phyloP scores from a whole-genome alignment of 805 yeast genomes.

The Candida tammaniensis region DNA sequence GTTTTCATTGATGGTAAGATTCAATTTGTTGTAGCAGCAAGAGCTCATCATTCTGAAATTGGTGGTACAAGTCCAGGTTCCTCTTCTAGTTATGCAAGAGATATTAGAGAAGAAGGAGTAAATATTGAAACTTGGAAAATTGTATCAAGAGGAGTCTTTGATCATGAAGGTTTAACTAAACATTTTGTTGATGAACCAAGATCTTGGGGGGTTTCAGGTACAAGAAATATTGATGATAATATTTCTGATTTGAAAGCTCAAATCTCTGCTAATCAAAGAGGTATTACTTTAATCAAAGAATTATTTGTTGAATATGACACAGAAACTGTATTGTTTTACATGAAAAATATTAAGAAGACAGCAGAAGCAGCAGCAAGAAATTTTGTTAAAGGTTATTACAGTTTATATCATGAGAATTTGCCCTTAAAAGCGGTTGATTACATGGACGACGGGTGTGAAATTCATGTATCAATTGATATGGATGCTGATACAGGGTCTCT shows the following conservation, averaged over 20 bases:
- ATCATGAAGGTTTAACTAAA: slow-evolving; percentile 15
- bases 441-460: slow-evolving; percentile 18
- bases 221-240: slow-evolving; percentile 20
- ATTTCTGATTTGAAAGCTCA: slow-evolving; percentile 71
- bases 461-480: slow-evolving; percentile 17
- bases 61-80: slow-evolving; percentile 23
- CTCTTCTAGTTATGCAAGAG: slow-evolving; percentile 17
- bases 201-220: slow-evolving; percentile 19
- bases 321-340: slow-evolving; percentile 61
- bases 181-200: slow-evolving; percentile 17
- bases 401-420: slow-evolving; percentile 44
- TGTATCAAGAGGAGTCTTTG: slow-evolving; percentile 17
- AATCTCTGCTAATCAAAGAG: slow-evolving; percentile 82
- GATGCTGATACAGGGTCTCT: slow-evolving; percentile 19
- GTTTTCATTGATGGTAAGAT: slow-evolving; percentile 17
- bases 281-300: slow-evolving; percentile 59
- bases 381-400: slow-evolving; percentile 13
- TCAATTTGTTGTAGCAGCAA: slow-evolving; percentile 18
- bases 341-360: slow-evolving; percentile 78
- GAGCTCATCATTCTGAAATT: slow-evolving; percentile 24
- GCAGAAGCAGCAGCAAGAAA: slow-evolving; percentile 70
- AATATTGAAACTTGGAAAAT: slow-evolving; percentile 19
- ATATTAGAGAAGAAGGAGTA: slow-evolving; percentile 21
- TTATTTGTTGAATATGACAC: slow-evolving; percentile 62
- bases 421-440: slow-evolving; percentile 17